Evolutionary conservation across 257 asterid species (phyloP).

Genomic region (Sherardia arvensis): DNA sequence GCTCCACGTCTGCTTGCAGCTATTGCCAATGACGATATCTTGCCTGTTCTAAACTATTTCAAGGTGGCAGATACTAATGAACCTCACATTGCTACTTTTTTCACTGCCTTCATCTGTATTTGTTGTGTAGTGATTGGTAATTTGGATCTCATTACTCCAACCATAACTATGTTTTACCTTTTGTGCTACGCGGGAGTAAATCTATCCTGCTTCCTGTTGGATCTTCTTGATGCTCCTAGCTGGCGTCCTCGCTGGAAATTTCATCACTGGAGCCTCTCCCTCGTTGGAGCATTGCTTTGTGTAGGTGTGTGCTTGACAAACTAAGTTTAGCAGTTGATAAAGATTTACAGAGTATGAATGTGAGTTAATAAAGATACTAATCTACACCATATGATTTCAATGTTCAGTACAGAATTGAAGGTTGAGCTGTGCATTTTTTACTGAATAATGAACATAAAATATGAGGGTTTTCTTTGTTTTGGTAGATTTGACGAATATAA

Average conservation of each 20-base stretch:
- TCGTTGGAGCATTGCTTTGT: conserved; percentile 84
- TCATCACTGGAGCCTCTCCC: conserved; percentile 99
- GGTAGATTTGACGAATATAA: not conserved
- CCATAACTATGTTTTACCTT: conserved; percentile 94
- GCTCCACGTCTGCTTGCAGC: conserved; percentile 99
- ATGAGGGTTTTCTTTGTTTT: not conserved
- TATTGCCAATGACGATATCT: conserved; percentile 93
- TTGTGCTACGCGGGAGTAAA: conserved; percentile 95
- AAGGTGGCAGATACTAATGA: conserved; percentile 84
- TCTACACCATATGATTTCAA: not conserved
- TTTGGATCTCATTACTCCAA: conserved; percentile 92
- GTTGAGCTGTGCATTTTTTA: not conserved
- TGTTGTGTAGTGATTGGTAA: conserved; percentile 91
- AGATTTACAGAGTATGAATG: not conserved
- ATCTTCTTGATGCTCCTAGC: conserved; percentile 98
- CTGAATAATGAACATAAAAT: not conserved
- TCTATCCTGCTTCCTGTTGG: conserved; percentile 93
- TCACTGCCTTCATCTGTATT: conserved; percentile 90
- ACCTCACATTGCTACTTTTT: conserved; percentile 85
- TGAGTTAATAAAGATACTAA: not conserved
- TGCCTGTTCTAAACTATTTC: conserved; percentile 91
- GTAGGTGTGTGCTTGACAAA: conserved; percentile 38
- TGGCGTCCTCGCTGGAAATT: conserved; percentile 99
- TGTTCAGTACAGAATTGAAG: not conserved
- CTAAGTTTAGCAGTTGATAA: not conserved